Conservation (phyloP, 169 alveolate genomes). For the Cryptosporidium canis region DNA sequence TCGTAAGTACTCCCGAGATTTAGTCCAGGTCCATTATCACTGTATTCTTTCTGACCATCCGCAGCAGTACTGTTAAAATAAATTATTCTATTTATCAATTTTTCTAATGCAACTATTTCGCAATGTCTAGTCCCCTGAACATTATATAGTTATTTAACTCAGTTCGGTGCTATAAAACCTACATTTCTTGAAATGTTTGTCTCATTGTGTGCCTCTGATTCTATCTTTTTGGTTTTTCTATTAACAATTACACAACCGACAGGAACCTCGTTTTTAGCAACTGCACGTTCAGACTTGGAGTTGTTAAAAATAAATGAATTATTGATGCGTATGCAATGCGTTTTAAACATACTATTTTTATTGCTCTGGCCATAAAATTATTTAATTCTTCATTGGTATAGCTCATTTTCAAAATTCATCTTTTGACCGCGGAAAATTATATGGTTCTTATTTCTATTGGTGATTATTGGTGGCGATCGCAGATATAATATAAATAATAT, state of each 20-base stretch:
- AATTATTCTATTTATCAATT: not conserved
- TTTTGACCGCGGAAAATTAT: not conserved
- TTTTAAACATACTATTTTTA: slow-evolving; percentile 18
- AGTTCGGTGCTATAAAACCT: not conserved
- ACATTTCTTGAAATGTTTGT: slow-evolving; percentile 55
- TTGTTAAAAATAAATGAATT: not conserved
- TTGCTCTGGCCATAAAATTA: slow-evolving; percentile 30
- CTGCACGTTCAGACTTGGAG: slow-evolving; percentile 38
- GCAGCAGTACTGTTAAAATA: not conserved
- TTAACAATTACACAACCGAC: slow-evolving; percentile 65
- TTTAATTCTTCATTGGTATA: slow-evolving; percentile 13
- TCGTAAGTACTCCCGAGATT: slow-evolving; percentile 25
- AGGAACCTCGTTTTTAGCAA: slow-evolving; percentile 25
- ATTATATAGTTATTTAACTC: not conserved
- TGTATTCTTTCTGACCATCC: not conserved
- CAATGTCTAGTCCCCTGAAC: slow-evolving; percentile 62
- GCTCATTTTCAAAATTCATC: not conserved
- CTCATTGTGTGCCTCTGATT: slow-evolving; percentile 62
- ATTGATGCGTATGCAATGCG: not conserved
- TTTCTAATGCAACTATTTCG: slow-evolving; percentile 57
- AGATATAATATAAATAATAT: too few relatives aligned
- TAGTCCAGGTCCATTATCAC: not conserved
- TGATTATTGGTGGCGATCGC: too few relatives aligned
- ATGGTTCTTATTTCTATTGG: not conserved
- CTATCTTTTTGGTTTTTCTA: slow-evolving; percentile 35